Conservation (phyloP, 2,329 filamentous ascomycete species). For the Podosphaera xanthii region DNA sequence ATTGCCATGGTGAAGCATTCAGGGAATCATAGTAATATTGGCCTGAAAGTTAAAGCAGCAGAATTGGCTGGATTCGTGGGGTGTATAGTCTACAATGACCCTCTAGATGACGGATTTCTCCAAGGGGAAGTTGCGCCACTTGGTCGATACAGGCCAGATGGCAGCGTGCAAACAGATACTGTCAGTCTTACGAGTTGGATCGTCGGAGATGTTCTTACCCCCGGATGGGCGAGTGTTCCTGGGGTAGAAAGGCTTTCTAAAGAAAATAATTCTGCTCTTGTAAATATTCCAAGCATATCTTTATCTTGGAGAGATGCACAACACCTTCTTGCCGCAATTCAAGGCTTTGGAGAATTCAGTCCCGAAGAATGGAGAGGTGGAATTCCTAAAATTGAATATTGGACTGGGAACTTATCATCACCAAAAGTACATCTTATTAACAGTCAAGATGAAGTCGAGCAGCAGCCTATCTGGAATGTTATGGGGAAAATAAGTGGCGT, state of each 20-base stretch:
- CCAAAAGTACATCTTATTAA: conserved; percentile 68
- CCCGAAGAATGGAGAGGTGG: conserved; percentile 53
- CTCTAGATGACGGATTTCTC: conserved; percentile 58
- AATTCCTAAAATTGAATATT: conserved; percentile 63
- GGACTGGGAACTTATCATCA: conserved; percentile 54
- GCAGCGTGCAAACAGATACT: conserved; percentile 61
- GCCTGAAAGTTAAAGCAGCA: conserved; percentile 72
- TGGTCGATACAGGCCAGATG: conserved; percentile 57
- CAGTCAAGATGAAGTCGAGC: conserved; percentile 59
- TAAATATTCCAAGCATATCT: conserved; percentile 72
- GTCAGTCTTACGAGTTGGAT: conserved; percentile 68
- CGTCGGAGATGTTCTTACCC: conserved; percentile 76
- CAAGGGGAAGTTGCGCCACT: conserved; percentile 51
- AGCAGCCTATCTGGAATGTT: conserved; percentile 81
- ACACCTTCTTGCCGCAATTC: conserved; percentile 48
- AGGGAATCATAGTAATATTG: conserved; percentile 48
- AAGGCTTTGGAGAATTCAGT: conserved; percentile 49
- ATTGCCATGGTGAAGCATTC: conserved; percentile 70
- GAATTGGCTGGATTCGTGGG: conserved; percentile 69
- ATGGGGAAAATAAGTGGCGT: conserved; percentile 65
- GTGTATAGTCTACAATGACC: conserved; percentile 83
- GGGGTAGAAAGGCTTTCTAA: conserved; percentile 42
- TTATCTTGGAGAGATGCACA: conserved; percentile 79
- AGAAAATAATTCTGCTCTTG: conserved; percentile 48
- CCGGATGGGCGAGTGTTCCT: conserved; percentile 56